Percentiles rank a stretch among this genome's conserved stretches.
These are phyloP conservation scores for Mesembryanthemum crystallinum DNA, from an alignment of 148 eudicot genomes.

Conservation along the genomic window DNA sequence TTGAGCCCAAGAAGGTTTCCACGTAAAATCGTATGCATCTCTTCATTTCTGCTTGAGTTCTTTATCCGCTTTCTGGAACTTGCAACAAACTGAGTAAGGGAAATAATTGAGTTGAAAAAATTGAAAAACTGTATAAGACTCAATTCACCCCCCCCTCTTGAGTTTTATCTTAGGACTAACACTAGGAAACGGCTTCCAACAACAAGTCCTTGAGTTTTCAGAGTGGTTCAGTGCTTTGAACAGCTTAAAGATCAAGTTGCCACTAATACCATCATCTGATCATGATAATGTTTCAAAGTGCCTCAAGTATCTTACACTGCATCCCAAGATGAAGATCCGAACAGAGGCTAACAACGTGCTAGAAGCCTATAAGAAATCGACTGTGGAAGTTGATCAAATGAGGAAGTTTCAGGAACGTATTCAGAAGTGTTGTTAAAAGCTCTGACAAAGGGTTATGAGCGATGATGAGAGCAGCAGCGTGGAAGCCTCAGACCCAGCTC, in stretches of 20 bases:
- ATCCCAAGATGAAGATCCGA: conserved; percentile 1
- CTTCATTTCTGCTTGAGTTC: too few species aligned
- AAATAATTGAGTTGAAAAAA: too few species aligned
- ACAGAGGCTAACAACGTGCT: neutral
- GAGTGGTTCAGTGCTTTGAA: neutral
- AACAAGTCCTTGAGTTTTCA: neutral
- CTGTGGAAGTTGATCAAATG: neutral
- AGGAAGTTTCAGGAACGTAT: neutral
- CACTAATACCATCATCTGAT: neutral
- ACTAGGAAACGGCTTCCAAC: conserved; percentile 1
- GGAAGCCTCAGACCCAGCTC: conserved; percentile 28
- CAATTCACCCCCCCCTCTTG: too few species aligned
- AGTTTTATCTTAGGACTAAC: too few species aligned
- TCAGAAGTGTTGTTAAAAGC: conserved; percentile 38
- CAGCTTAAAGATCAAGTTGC: neutral
- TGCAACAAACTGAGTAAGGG: too few species aligned
- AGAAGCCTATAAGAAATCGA: neutral
- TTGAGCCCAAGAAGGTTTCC: too few species aligned
- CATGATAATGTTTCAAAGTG: neutral
- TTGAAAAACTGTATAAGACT: too few species aligned
- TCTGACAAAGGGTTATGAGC: conserved; percentile 16
- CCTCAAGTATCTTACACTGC: neutral
- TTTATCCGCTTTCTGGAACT: too few species aligned
- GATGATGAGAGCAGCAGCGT: conserved; percentile 20
- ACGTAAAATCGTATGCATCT: too few species aligned